Evolutionary conservation across 129 eudicot species (phyloP), one percentile per base, ranked within the genome.

Genomic region (Lactuca sativa): DNA sequence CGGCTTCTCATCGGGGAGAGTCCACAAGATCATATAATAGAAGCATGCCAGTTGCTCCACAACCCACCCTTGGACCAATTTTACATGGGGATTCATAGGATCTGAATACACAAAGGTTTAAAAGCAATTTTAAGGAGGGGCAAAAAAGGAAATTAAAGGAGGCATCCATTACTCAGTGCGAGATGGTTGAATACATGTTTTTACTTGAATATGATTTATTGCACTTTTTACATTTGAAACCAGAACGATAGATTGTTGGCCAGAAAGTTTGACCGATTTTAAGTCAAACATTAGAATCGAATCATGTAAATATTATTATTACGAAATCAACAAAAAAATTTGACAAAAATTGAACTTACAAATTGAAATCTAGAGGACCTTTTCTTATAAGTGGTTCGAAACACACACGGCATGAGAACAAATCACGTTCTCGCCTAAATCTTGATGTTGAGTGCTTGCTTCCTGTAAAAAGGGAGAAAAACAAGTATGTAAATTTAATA

Each of bases 131-230:
- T n/a, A n/a, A n/a, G n/a, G n/a, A n/a, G n/a, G n/a, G n/a, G n/a
- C n/a, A n/a, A n/a, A n/a, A n/a, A n/a, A n/a, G n/a, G n/a, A n/a
- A n/a, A n/a, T n/a, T n/a, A n/a, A n/a, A n/a, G n/a, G n/a, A n/a
- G n/a, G n/a, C n/a, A n/a, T n/a, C n/a, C n/a, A n/a, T n/a, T n/a
- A n/a, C n/a, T n/a, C n/a, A n/a, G n/a, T n/a, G n/a, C n/a, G n/a
- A n/a, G n/a, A n/a, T n/a, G n/a, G n/a, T n/a, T n/a, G n/a, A n/a
- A 78, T 85, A 93, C 11, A 84, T 76, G 78, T 90, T 89, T 74
- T 93, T 93, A 80, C 99, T 90, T 30, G 97, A 87, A 80, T 89
- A 93, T n/a, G 99, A 53, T 81, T 92, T 92, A 71, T 81, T 86
- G 72, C 97, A 88, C 60, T 77, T 88, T 31, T 7, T 60, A 61